These are phyloP conservation scores for Gossypium anomalum DNA, from an alignment of 345 rosid genomes.

Conservation along the genomic window DNA sequence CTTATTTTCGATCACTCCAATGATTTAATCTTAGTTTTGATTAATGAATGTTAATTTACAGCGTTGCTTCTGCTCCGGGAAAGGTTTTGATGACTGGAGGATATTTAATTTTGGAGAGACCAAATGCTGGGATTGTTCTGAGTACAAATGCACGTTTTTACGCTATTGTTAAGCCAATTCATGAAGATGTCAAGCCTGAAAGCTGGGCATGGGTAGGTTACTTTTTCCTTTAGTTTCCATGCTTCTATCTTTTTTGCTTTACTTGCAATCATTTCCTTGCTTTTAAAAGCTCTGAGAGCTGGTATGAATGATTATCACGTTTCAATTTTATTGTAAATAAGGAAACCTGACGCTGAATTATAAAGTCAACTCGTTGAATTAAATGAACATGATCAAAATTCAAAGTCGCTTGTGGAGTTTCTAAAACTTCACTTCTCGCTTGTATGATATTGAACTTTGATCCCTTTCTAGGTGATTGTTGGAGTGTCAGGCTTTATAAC, in stretches of 20 bases:
- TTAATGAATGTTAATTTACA: slow-evolving; percentile 24
- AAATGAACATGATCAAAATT: not conserved
- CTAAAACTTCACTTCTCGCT: not conserved
- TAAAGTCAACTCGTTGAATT: not conserved
- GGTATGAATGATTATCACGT: not conserved
- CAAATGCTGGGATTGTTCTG: slow-evolving; percentile 85
- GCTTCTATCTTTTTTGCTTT: not conserved
- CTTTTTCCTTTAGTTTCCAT: not conserved
- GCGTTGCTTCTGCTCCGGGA: slow-evolving; percentile 98
- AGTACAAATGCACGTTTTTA: slow-evolving; percentile 94
- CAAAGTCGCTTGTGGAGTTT: not conserved
- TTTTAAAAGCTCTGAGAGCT: not conserved
- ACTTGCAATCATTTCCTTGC: not conserved
- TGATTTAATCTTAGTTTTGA: not conserved
- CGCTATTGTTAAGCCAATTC: slow-evolving; percentile 74
- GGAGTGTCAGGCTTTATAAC: not conserved
- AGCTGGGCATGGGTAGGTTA: slow-evolving; percentile 97
- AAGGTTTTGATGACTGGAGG: slow-evolving; percentile 97
- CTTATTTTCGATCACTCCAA: not conserved
- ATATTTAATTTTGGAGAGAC: slow-evolving; percentile 86
- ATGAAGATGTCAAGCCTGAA: slow-evolving; percentile 57
- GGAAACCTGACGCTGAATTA: not conserved
- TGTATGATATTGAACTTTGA: not conserved
- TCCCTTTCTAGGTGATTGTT: not conserved
- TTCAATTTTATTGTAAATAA: not conserved